Base-by-base conservation (phyloP, 192 early-diverging fungal species). In the Coemansia interrupta region DNA sequence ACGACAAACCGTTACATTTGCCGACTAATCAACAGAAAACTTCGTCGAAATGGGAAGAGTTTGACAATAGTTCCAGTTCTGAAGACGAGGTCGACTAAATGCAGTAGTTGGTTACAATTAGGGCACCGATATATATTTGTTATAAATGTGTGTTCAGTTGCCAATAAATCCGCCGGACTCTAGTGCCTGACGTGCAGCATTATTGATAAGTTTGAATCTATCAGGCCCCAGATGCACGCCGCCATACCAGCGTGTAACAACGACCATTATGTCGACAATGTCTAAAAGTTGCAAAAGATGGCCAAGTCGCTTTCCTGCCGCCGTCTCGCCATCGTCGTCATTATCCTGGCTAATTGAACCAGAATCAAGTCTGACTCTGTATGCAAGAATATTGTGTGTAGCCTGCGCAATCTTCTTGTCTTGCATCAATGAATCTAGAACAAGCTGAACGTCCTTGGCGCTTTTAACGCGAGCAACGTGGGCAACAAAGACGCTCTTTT, bases 311-410 rank as follows among this genome's bases (percentile, higher is more conserved):
- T 85, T 84, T 13, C 95, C 95, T 5, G 95, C 95, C 2, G 92
- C 92, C 2, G 87, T 89, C 74, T 97, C 95, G 17, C 95, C 95
- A 48, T 97, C 93, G 68, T 97, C 95, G 67, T 97, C 95, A 61
- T 90, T 90, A 51, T 90, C 89, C 68, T 92, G 89, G 39, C 67
- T 68, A 17, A 80, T 60, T 17, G 71, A 69, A 1, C 67, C 71
- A 29, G 39, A 64, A 17, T 66, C 60, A 9, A 84, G 52, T 14
- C 78, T 74, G 44, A 96, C 85, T 8, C 93, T 85, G 62, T 91
- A 97, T 1, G 94, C 94, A 56, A 86, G 64, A 30, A 95, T 95
- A 63, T 93, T 93, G 78, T 97, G 94, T 2, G 94, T 92, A 0
- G 94, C 93, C 56, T 85, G 83, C 4, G 87, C 84, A 32, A 94